phyloP scores from a whole-genome alignment of 768 basidiomycete species.

The Crassisporium funariophilum region DNA sequence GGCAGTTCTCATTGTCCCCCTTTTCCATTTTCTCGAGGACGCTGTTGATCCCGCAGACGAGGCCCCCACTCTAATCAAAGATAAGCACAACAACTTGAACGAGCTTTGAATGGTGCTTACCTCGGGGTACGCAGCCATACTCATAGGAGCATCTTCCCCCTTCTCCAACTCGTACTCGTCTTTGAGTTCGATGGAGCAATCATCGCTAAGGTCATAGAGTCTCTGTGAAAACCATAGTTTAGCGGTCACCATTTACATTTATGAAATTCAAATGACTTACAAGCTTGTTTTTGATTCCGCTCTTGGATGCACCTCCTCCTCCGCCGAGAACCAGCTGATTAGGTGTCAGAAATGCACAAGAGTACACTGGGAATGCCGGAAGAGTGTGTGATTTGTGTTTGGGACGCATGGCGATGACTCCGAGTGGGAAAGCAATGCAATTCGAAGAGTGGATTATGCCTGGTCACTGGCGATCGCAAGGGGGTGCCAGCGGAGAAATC shows the following conservation, averaged over 20 bases:
- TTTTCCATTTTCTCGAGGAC: slow-evolving; percentile 57
- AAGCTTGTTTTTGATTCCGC: slow-evolving; percentile 93
- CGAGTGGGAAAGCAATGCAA: not conserved
- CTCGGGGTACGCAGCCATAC: slow-evolving; percentile 71
- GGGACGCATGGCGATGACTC: slow-evolving; percentile 63
- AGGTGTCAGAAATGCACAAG: slow-evolving; percentile 76
- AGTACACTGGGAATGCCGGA: slow-evolving; percentile 86
- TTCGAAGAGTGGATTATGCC: not conserved
- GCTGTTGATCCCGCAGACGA: slow-evolving; percentile 91
- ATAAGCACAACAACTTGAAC: slow-evolving; percentile 3
- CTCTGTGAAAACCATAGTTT: slow-evolving; percentile 44
- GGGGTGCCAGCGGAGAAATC: too few relatives aligned
- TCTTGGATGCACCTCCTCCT: slow-evolving; percentile 83
- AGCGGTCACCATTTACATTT: too few relatives aligned
- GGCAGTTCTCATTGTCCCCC: slow-evolving; percentile 84
- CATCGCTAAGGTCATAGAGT: slow-evolving; percentile 61
- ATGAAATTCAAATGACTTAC: slow-evolving; percentile 44
- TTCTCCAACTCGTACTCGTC: slow-evolving; percentile 75
- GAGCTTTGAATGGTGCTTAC: slow-evolving; percentile 37
- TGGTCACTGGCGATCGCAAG: slow-evolving; percentile 9
- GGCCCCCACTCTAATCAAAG: slow-evolving; percentile 39
- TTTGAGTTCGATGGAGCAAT: slow-evolving; percentile 54
- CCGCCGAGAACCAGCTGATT: slow-evolving; percentile 81
- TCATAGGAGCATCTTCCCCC: slow-evolving; percentile 97
- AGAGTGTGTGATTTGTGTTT: slow-evolving; percentile 79